Evolutionary conservation across 1,284 basidiomycete species (phyloP).

Genomic region (Microbotryum lychnidis-dioicae): DNA sequence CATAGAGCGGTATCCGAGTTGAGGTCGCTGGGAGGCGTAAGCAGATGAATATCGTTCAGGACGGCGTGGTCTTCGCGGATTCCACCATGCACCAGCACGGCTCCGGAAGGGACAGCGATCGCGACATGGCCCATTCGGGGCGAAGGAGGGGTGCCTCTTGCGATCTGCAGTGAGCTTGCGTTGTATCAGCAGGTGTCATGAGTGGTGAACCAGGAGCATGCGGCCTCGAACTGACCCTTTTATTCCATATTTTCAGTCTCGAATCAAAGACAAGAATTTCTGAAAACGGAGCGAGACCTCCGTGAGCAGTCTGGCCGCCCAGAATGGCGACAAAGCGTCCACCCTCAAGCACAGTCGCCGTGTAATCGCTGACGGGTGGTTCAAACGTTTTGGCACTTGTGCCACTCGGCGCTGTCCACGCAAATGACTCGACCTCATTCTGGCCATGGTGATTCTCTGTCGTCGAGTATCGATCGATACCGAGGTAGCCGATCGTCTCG

Average conservation of each 20-base stretch:
- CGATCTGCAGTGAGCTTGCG: constrained; percentile 12
- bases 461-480: constrained; percentile 31
- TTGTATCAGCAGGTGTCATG: not conserved
- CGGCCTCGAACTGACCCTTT: constrained; percentile 9
- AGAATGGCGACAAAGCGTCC: constrained; percentile 32
- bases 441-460: too few relatives aligned
- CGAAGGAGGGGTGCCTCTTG: constrained; percentile 32
- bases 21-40: constrained; percentile 22
- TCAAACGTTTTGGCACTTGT: not conserved
- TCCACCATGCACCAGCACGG: constrained; percentile 39
- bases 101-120: constrained; percentile 32
- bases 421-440: constrained; percentile 13
- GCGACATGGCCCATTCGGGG: constrained; percentile 39
- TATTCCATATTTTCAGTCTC: constrained; percentile 31
- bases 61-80: constrained; percentile 24
- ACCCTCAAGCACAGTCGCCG: constrained; percentile 24
- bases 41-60: constrained; percentile 33
- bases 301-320: constrained; percentile 37
- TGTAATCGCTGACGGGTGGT: constrained; percentile 35
- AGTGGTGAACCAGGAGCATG: not conserved
- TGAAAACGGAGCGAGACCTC: constrained; percentile 28
- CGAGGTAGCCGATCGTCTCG: constrained; percentile 32
- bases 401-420: constrained; percentile 10
- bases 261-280: constrained; percentile 36
- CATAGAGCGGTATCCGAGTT: constrained; percentile 8